phyloP scores from a whole-genome alignment of 371 early-diverging fungal genomes.

The Actinomucor elegans region DNA sequence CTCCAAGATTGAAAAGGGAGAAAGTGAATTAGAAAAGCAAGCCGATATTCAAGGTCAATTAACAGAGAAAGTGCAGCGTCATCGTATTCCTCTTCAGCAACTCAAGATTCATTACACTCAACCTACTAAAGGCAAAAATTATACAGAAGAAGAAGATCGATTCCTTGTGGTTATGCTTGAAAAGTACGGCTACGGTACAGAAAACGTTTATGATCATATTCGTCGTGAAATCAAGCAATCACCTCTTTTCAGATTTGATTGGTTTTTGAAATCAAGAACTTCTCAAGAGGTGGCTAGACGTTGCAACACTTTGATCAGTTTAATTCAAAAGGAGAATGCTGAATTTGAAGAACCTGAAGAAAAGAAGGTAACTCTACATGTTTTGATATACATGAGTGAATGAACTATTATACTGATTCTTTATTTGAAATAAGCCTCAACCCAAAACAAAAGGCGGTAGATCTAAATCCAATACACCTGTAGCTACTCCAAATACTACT shows the following conservation, averaged over 20 bases:
- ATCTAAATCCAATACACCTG: conserved; percentile 24
- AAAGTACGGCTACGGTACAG: conserved; percentile 85
- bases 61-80: conserved; percentile 66
- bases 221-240: conserved; percentile 81
- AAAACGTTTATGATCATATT: conserved; percentile 91
- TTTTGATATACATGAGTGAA: no score
- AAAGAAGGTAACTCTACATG: conserved; percentile 43
- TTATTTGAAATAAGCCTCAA: conserved; percentile 11
- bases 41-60: conserved; percentile 82
- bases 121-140: conserved; percentile 84
- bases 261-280: conserved; percentile 96
- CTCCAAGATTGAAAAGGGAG: conserved; percentile 88
- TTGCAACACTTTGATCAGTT: conserved; percentile 75
- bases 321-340: conserved; percentile 63
- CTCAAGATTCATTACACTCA: conserved; percentile 83
- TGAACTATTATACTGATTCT: background rate
- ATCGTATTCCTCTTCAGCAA: conserved; percentile 83
- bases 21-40: conserved; percentile 75
- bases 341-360: conserved; percentile 49
- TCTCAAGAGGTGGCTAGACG: conserved; percentile 77
- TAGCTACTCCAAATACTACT: conserved; percentile 7
- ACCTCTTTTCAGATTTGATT: conserved; percentile 92
- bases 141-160: conserved; percentile 95
- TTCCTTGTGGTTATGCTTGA: conserved; percentile 90
- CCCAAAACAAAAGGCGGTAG: conserved; percentile 15